phyloP scores from a whole-genome alignment of 768 basidiomycete species.

The Lactarius indigo region DNA sequence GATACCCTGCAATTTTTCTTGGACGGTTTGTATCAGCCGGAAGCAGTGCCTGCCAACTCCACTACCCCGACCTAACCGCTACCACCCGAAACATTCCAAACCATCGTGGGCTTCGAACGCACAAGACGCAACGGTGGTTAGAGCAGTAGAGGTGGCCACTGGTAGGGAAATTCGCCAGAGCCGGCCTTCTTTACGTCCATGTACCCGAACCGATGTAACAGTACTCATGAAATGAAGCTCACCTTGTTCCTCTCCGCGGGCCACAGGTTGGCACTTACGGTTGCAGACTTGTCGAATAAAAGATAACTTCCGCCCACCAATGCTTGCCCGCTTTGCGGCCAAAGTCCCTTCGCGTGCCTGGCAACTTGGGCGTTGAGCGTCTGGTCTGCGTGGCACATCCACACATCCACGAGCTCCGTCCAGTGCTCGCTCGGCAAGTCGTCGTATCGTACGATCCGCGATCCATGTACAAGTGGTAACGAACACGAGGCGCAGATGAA shows the following conservation, averaged over 20 bases:
- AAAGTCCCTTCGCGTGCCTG: constrained; percentile 64
- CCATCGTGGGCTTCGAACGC: constrained; percentile 56
- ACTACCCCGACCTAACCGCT: constrained; percentile 29
- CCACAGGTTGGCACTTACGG: constrained; percentile 52
- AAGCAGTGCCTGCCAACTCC: constrained; percentile 36
- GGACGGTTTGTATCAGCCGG: constrained; percentile 96
- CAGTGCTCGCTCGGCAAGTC: constrained; percentile 96
- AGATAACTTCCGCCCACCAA: constrained; percentile 91
- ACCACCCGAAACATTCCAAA: constrained; percentile 39
- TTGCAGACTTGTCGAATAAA: constrained; percentile 61
- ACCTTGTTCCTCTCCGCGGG: constrained; percentile 48
- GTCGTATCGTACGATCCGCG: constrained; percentile 53
- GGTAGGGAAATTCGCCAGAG: constrained; percentile 59
- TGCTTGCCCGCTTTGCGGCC: constrained; percentile 68
- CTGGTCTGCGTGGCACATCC: constrained; percentile 97
- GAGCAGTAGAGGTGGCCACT: constrained; percentile 45
- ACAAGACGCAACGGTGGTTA: constrained; percentile 13
- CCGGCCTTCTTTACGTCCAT: constrained; percentile 92
- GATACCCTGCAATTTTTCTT: constrained; percentile 46
- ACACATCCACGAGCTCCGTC: constrained; percentile 95
- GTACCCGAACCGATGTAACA: constrained; percentile 7
- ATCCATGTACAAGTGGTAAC: constrained; percentile 57
- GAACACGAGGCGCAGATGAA: constrained; percentile 82
- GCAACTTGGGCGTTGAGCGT: constrained; percentile 68
- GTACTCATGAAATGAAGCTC: constrained; percentile 34